Evolutionary conservation across 257 asterid genomes (phyloP).

Genomic region (Forsythia viridissima): DNA sequence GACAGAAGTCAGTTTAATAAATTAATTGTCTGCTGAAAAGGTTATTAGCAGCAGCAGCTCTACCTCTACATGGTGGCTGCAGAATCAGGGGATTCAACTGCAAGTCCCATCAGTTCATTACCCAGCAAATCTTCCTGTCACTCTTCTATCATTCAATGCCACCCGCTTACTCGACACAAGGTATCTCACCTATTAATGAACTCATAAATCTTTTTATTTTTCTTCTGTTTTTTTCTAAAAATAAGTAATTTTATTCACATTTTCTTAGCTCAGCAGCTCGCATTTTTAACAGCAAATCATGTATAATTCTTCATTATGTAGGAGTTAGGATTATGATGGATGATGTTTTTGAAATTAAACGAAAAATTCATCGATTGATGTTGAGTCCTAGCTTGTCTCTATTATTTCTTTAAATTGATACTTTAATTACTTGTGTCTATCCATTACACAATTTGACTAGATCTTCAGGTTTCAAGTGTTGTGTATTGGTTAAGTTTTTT

Average conservation of each 20-base stretch:
- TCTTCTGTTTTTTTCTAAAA: background rate
- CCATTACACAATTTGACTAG: background rate
- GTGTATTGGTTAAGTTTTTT: background rate
- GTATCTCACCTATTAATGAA: background rate
- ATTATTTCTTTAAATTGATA: too few relatives aligned
- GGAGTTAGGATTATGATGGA: background rate
- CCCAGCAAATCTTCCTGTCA: background rate
- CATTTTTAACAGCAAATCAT: background rate
- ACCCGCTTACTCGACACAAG: background rate
- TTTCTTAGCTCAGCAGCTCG: too few relatives aligned
- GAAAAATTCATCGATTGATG: too few relatives aligned
- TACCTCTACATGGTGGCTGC: background rate
- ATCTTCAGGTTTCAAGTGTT: background rate
- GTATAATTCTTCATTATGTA: background rate
- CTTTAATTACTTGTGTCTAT: too few relatives aligned
- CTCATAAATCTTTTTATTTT: background rate
- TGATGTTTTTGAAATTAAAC: background rate
- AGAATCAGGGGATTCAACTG: background rate
- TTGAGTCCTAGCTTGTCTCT: too few relatives aligned
- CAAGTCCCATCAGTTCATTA: background rate
- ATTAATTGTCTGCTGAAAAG: constrained; percentile 1
- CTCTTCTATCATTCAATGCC: background rate
- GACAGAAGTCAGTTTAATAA: background rate
- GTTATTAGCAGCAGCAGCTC: background rate
- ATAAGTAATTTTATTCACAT: background rate